phyloP scores from a whole-genome alignment of 31 red algal genomes.

The Porphyra umbilicalis region DNA sequence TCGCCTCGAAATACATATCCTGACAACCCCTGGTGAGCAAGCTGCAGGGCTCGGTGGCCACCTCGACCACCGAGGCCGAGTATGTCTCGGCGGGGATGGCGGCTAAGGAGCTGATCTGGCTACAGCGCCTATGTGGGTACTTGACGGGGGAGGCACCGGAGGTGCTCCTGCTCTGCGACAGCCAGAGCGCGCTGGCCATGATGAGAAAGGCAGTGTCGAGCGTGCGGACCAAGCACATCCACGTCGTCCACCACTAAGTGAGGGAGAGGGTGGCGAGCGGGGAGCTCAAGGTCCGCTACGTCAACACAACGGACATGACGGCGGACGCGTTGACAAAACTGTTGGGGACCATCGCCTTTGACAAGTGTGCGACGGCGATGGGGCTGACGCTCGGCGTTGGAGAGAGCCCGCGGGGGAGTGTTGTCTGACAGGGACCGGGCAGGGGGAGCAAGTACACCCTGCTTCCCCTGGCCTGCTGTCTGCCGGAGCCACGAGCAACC shows the following conservation, averaged over 20 bases:
- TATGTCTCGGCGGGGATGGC: slow-evolving; percentile 2
- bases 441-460: too few relatives aligned
- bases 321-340: slow-evolving; percentile 6
- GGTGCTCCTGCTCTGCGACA: too few relatives aligned
- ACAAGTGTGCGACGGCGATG: too few relatives aligned
- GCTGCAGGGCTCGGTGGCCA: background rate
- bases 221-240: slow-evolving; percentile 13
- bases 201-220: background rate
- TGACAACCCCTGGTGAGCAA: too few relatives aligned
- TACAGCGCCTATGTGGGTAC: background rate
- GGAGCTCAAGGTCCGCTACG: background rate
- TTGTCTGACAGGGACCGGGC: too few relatives aligned
- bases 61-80: slow-evolving; percentile 30
- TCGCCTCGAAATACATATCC: too few relatives aligned
- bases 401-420: too few relatives aligned
- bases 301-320: background rate
- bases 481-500: too few relatives aligned
- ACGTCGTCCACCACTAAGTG: slow-evolving; percentile 1
- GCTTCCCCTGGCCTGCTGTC: too few relatives aligned
- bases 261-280: background rate
- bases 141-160: background rate
- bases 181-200: background rate
- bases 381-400: too few relatives aligned
- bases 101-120: background rate
- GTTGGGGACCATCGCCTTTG: too few relatives aligned